These are phyloP conservation scores for Saturnispora besseyi DNA, from an alignment of 805 yeast genomes.

Conservation along the genomic window DNA sequence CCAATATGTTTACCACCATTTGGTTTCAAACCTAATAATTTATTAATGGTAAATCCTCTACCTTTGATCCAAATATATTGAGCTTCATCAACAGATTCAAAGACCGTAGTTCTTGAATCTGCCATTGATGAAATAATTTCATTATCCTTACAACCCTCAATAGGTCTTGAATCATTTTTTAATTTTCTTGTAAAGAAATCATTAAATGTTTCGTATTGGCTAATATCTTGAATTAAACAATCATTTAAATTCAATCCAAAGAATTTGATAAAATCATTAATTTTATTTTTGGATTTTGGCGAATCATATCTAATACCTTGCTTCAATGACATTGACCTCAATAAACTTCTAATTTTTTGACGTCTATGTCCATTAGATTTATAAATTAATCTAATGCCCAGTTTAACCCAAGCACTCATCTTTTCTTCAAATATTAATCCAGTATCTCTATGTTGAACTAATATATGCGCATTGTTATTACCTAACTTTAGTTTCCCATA, in stretches of 20 bases:
- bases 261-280: conserved; percentile 70
- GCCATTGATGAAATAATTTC: conserved; percentile 67
- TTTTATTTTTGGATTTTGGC: conserved; percentile 55
- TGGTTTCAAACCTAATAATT: conserved; percentile 31
- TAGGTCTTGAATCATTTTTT: conserved; percentile 59
- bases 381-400: conserved; percentile 80
- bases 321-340: conserved; percentile 58
- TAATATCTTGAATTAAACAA: conserved; percentile 42
- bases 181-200: conserved; percentile 81
- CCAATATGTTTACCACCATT: conserved; percentile 31
- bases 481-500: conserved; percentile 86
- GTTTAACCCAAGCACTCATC: conserved; percentile 77
- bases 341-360: conserved; percentile 43
- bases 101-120: conserved; percentile 77
- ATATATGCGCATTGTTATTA: conserved; percentile 83
- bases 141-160: conserved; percentile 47
- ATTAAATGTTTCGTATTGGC: conserved; percentile 61
- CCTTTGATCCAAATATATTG: conserved; percentile 88
- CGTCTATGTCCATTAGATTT: conserved; percentile 51
- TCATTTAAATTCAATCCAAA: conserved; percentile 66
- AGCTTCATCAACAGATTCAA: conserved; percentile 49
- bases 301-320: conserved; percentile 82
- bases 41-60: conserved; percentile 54
- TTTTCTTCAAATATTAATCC: conserved; percentile 90
- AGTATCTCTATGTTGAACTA: conserved; percentile 85